Percentiles rank a stretch among this genome's conserved stretches.
phyloP scores from a whole-genome alignment of 495 filamentous ascomycete species.

The Aspergillus mulundensis region DNA sequence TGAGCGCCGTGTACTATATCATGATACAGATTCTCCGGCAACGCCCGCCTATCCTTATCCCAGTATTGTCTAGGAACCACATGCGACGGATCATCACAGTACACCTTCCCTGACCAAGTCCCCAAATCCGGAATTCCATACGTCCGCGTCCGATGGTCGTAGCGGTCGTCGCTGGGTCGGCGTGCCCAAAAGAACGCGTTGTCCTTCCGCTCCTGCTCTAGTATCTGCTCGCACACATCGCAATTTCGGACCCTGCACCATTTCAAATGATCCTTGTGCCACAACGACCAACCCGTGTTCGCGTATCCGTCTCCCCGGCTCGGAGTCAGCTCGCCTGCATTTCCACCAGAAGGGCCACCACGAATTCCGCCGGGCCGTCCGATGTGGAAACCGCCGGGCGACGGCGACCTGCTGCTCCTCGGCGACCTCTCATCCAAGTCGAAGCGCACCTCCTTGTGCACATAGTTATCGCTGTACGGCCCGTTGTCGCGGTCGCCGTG shows the following conservation, averaged over 20 bases:
- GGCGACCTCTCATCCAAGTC: background rate
- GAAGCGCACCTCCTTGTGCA: background rate
- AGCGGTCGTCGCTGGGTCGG: slow-evolving; percentile 15
- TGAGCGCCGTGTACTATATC: slow-evolving; percentile 23
- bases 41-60: slow-evolving; percentile 27
- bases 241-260: background rate
- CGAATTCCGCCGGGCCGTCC: too few relatives aligned
- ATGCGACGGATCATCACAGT: slow-evolving; percentile 22
- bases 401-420: background rate
- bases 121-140: slow-evolving; percentile 27
- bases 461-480: background rate
- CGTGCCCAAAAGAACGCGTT: slow-evolving; percentile 16
- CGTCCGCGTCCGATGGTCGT: slow-evolving; percentile 30
- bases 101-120: slow-evolving; percentile 31
- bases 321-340: too few relatives aligned
- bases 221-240: background rate
- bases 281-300: slow-evolving; percentile 19
- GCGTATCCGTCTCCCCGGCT: too few relatives aligned
- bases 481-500: background rate
- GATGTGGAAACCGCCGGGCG: background rate
- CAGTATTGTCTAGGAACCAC: slow-evolving; percentile 24
- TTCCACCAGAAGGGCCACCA: too few relatives aligned
- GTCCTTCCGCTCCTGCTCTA: background rate
- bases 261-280: slow-evolving; percentile 10
- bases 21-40: slow-evolving; percentile 26